These are phyloP conservation scores for Cystofilobasidium macerans DNA, from an alignment of 768 basidiomycete genomes.

Conservation along the genomic window DNA sequence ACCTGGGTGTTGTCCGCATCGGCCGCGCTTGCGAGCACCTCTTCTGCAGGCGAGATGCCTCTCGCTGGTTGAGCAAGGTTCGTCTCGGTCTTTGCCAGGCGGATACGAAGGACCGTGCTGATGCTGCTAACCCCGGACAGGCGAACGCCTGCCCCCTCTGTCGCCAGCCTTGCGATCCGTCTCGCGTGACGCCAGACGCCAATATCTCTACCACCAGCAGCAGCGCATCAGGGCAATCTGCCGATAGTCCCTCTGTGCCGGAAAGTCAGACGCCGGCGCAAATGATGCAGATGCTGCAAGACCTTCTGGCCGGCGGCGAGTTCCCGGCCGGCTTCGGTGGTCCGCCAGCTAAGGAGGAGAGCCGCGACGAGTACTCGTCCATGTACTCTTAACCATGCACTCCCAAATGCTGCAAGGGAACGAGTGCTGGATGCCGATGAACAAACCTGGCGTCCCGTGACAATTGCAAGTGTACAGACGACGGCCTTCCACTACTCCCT, in stretches of 20 bases:
- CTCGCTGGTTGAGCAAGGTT: constrained; percentile 20
- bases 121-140: no score
- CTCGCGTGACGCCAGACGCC: neutral
- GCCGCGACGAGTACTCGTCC: constrained; percentile 5
- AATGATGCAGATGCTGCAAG: constrained; percentile 12
- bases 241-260: no score
- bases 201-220: neutral
- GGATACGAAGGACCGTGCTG: no score
- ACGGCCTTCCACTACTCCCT: no score
- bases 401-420: neutral
- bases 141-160: constrained; percentile 24
- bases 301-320: constrained; percentile 2
- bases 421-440: neutral
- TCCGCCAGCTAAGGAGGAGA: neutral
- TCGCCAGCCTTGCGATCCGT: neutral
- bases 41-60: constrained; percentile 21
- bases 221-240: no score
- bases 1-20: constrained; percentile 13
- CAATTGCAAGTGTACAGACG: no score
- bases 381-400: constrained; percentile 9
- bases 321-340: neutral
- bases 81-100: neutral
- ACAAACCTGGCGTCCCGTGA: no score
- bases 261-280: neutral
- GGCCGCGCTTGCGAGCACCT: constrained; percentile 11